Evolutionary conservation across 1,284 basidiomycete genomes (phyloP), one percentile per base, ranked within the genome.

Genomic region (Kwoniella shivajii): DNA sequence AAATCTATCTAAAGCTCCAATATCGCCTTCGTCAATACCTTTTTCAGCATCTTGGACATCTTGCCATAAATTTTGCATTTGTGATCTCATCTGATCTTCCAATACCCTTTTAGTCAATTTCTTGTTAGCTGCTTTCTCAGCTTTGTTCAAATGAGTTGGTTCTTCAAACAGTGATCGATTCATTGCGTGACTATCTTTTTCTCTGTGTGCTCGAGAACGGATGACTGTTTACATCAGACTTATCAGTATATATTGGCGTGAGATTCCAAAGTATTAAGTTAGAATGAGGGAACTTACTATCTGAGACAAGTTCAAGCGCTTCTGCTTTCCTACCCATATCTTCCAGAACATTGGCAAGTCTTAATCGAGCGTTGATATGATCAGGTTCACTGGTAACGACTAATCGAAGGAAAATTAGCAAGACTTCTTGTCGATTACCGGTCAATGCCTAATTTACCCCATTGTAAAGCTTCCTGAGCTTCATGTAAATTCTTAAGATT

Each of bases 271-370:
- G 18, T 39, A 39, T 10, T 29, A 44, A 2, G n/a, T 4, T 16
- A 43, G n/a, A 7, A 16, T 2, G 22, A 4, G 24, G 7, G 18
- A 1, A 57, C 73, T 30, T 61, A 89, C 91, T 89, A 82, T 94
- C 86, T 54, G 90, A 88, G 3, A 97, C 90, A 1, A 95, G 79
- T 22, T 90, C 86, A 0, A 96, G 81, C 0, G 94, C 94, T 70
- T 88, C 88, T 16, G 87, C 81, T 3, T 88, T 86, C 64, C 92
- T 85, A 39, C 88, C 86, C 62, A 88, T 77, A 18, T 79, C 75
- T 73, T 98, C 95, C 61, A 91, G 90, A 18, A 94, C 85, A 59
- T 90, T 89, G 0, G 94, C 94, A 0, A 97, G 82, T 63, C 89
- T 88, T 83, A 93, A 87, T 73, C 90, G 90, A 6, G 87, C 87